Base-by-base conservation (phyloP, 169 alveolate species). In the Theileria equi region DNA sequence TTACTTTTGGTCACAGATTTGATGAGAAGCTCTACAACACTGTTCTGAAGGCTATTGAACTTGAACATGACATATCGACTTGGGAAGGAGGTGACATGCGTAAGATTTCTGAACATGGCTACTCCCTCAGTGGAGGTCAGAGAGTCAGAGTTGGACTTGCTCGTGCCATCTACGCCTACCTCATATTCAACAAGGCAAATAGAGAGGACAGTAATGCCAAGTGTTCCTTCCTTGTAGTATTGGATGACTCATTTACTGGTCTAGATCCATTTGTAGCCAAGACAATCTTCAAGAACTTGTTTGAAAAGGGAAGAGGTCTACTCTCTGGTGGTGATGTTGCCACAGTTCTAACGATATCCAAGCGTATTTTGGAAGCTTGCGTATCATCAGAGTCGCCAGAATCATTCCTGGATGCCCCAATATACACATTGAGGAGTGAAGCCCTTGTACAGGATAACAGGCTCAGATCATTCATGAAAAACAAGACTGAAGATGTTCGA, bases 121-220 rank as follows among this genome's bases (percentile, higher is more conserved):
- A 49, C 31, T 58, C 78, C n/a, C 57, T 95, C 45, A 87, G 95
- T 70, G 97, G 97, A 54, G 98, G 98, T 0, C 95, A 95, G 69
- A 83, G 94, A 11, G 96, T 95, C 0, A 84, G 98, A 61, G 67
- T 95, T 8, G 78, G 93, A 59, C 80, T 95, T 54, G 98, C 98
- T 5, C 58, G 98, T 44, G 96, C 97, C 3, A 58, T 95, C 1
- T 95, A 95, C 72, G 84, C 83, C 1, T 73, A 73, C 32, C n/a
- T 72, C 57, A 44, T 80, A 4, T 66, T 64, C 73, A 65, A 67
- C 71, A 58, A 66, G 66, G 80, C 67, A 16, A 74, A 74, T 41
- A 58, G 58, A 55, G 2, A 54, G 13, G 26, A 54, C 38, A 67
- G 31, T 29, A 43, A 43, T 26, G 29, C 43, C 17, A 44, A 71